A percentile compares a stretch with the other conserved stretches of the same genome.
Evolutionary conservation across 1,139 yeast genomes (phyloP).

Genomic region (Scheffersomyces segobiensis): DNA sequence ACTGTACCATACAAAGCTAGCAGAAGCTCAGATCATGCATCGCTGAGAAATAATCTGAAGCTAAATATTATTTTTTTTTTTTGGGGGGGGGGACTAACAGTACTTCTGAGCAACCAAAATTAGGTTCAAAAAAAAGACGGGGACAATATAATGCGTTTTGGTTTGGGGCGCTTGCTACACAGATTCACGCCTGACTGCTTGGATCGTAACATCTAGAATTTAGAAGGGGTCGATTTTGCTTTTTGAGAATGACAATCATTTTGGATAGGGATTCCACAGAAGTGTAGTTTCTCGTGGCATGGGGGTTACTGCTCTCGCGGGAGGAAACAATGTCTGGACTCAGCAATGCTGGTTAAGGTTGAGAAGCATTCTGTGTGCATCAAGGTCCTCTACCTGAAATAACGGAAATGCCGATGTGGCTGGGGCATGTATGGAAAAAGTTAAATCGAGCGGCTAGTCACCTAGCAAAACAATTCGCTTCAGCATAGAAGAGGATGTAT

Average conservation of each 20-base stretch:
- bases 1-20: neutral
- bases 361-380: neutral
- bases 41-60: neutral
- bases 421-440: neutral
- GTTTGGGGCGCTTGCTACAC: neutral
- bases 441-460: neutral
- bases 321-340: neutral
- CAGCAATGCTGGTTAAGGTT: neutral
- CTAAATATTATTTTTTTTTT: neutral
- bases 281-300: neutral
- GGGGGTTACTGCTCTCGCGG: neutral
- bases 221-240: neutral
- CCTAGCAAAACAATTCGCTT: neutral
- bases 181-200: neutral
- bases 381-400: neutral
- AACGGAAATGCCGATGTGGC: neutral
- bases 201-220: neutral
- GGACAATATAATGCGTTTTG: neutral
- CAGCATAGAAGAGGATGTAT: neutral
- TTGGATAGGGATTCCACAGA: neutral
- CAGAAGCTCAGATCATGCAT: neutral
- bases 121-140: neutral
- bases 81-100: neutral
- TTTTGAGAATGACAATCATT: neutral
- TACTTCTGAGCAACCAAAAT: neutral